Base-by-base conservation (phyloP, 306 rosid genomes). In the Glycine tomentella region DNA sequence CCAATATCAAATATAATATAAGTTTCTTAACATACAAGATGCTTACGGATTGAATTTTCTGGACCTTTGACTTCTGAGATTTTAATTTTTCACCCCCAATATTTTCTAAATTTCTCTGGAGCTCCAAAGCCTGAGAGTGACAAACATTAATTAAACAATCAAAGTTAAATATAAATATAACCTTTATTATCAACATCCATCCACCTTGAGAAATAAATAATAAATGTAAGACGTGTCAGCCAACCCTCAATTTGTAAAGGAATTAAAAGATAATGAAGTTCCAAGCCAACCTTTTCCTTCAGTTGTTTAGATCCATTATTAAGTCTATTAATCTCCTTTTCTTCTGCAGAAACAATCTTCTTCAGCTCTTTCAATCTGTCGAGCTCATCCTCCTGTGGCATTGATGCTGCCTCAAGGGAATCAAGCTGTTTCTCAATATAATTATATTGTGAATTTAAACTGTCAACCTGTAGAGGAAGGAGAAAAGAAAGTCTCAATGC, bases 81-180 rank as follows among this genome's bases (percentile, higher is more conserved):
- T 91, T 93, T 81, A 95, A 78, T 64, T 87, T 93, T 83, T 91
- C 94, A 33, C 98, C 99, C 17, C 97, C 99, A 71, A 97, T 93
- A 85, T 93, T 93, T 89, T 95, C 99, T 74, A 93, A 90, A 74
- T 83, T 87, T 74, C 76, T 89, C 87, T 95, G 99, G 81, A 95
- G 93, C 82, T 90, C 89, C 74, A 57, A 73, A 66, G 93, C 98
- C 99, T 95, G 77, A 16, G 80, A 81, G 64, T 77, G 66, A 11
- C 69, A n/a, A 63, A 76, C 17, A 15, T 68, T 6, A 7, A 48
- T 61, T 55, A 76, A 67, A 55, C 33, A 51, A 89, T 34, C 38
- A 5, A 76, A 75, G 59, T 70, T 78, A 81, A 80, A 69, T 11
- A 76, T 38, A 31, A 42, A 44, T 25, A 58, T 69, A 75, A 20